Evolutionary conservation across 768 basidiomycete species (phyloP), one percentile per base, ranked within the genome.

Genomic region (Chalciporus chontae): DNA sequence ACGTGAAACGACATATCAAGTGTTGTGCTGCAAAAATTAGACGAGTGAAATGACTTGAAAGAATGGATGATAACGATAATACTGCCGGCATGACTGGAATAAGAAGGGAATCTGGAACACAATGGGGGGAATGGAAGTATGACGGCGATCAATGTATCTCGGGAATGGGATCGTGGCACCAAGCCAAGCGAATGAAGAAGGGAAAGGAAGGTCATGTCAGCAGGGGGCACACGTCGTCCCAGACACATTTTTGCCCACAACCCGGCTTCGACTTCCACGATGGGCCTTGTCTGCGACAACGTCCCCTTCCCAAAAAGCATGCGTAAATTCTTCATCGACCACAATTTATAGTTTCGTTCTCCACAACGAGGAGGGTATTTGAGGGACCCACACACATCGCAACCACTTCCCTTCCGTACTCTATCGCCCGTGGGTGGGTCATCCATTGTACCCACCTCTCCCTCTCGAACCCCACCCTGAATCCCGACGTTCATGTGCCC

Each of bases 41-140:
- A 17, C 11, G n/a, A 31, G 40, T 24, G 13, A 17, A 31, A 45
- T 27, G 34, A 56, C 39, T 21, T 5, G 32, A 6, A n/a, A 23
- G n/a, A 31, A 38, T 26, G 34, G 31, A 41, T 31, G 48, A 47
- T 47, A 14, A 34, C 26, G 42, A 58, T 13, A 32, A 42, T 19
- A 32, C 21, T 47, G 29, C 34, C 40, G 56, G 44, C 37, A 36
- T 47, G 34, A 9, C 32, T 47, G 6, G 23, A 61, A 47, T 41
- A 23, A 15, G 14, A 32, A 13, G 14, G 32, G 32, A 36, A 36
- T 36, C 34, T 36, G 9, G n/a, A 36, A 3, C 15, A n/a, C 5
- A 36, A 6, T 11, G 32, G 32, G 32, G n/a, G 15, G 9, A 5
- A 8, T 10, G 9, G 29, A 9, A 19, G 29, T 18, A 27, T 48